Conservation (phyloP, 345 rosid genomes). For the Aurinia saxatilis region DNA sequence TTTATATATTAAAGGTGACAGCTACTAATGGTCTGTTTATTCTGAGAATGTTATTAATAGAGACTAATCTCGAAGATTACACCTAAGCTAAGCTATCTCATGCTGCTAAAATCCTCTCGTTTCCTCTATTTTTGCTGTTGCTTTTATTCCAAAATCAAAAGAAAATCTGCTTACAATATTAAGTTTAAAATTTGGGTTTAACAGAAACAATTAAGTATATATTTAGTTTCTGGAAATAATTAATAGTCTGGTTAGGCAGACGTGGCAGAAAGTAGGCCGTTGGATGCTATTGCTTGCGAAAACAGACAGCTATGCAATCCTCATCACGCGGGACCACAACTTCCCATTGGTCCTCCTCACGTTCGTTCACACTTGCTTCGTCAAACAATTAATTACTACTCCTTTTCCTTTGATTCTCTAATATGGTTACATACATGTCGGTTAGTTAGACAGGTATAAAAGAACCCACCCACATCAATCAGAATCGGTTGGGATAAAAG, state of each 20-base stretch:
- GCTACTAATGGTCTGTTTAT: slow-evolving; percentile 1
- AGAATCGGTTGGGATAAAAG: too few relatives aligned
- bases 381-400: background rate
- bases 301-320: slow-evolving; percentile 3
- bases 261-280: background rate
- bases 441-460: background rate
- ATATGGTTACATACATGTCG: background rate
- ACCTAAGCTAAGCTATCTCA: slow-evolving; percentile 14
- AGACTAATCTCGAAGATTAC: background rate
- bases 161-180: too few relatives aligned
- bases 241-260: too few relatives aligned
- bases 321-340: slow-evolving; percentile 9
- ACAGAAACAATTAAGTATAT: too few relatives aligned
- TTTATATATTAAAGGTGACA: background rate
- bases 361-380: background rate
- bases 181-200: too few relatives aligned
- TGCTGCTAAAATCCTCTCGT: background rate
- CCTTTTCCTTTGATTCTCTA: background rate
- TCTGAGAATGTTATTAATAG: background rate
- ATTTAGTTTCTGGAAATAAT: too few relatives aligned
- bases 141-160: background rate
- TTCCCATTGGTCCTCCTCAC: background rate
- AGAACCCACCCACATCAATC: too few relatives aligned
- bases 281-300: background rate
- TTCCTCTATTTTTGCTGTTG: background rate